A percentile compares a stretch with the other conserved stretches of the same genome.
phyloP scores from a whole-genome alignment of 108 stramenopile species.

The Asterionellopsis glacialis region DNA sequence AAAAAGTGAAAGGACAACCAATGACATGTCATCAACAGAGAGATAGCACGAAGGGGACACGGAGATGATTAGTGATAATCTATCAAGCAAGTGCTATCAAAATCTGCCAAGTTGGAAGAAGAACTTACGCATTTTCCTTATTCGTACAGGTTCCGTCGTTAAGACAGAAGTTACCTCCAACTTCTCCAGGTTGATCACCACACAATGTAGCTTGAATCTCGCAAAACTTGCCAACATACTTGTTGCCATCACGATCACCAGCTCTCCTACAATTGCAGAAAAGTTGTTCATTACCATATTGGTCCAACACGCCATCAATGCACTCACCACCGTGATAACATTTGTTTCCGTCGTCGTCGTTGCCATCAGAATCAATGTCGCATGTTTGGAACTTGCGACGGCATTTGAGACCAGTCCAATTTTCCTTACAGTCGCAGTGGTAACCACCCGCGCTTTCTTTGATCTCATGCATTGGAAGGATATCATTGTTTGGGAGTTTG shows the following conservation, averaged over 20 bases:
- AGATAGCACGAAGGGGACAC: not conserved
- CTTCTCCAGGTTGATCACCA: not conserved
- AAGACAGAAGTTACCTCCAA: slow-evolving; percentile 26
- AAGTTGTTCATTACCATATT: slow-evolving; percentile 43
- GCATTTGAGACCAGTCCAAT: slow-evolving; percentile 29
- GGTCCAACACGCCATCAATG: slow-evolving; percentile 25
- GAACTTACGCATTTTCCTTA: no score
- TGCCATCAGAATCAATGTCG: slow-evolving; percentile 1
- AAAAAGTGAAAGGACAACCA: not conserved
- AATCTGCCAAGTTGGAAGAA: slow-evolving; percentile 1
- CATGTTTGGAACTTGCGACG: slow-evolving; percentile 23
- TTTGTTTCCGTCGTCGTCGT: slow-evolving; percentile 2
- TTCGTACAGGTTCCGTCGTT: slow-evolving; percentile 35
- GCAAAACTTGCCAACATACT: slow-evolving; percentile 53
- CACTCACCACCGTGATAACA: slow-evolving; percentile 47
- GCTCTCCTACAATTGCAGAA: slow-evolving; percentile 41
- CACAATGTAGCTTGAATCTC: slow-evolving; percentile 21
- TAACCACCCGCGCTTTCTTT: slow-evolving; percentile 5
- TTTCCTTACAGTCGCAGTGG: slow-evolving; percentile 31
- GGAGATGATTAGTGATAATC: not conserved
- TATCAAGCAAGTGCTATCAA: not conserved
- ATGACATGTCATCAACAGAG: not conserved
- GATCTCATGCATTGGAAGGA: not conserved
- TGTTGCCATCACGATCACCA: slow-evolving; percentile 10
- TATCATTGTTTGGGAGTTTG: not conserved